Evolutionary conservation across 2,329 filamentous ascomycete species (phyloP).

Genomic region (Colletotrichum tropicicola): DNA sequence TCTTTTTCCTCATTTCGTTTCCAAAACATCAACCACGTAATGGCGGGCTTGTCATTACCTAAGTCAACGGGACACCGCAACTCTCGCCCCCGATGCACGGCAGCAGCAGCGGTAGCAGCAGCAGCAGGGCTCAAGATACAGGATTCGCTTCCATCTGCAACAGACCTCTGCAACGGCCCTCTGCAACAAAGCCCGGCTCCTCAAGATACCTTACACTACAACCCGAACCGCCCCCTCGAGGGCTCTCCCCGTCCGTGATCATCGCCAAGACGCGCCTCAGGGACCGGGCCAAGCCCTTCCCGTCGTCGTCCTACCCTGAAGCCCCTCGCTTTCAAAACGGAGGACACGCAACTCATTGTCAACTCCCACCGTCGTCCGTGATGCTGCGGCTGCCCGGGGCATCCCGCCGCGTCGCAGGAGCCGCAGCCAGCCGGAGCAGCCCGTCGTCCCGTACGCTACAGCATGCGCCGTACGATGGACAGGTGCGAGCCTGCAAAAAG

Average conservation of each 20-base stretch:
- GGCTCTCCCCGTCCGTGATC: not conserved
- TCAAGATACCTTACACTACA: no score
- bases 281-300: constrained; percentile 17
- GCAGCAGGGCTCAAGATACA: not conserved
- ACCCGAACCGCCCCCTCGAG: no score
- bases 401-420: not conserved
- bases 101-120: no score
- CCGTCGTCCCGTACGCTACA: not conserved
- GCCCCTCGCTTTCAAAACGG: constrained; percentile 20
- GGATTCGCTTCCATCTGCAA: no score
- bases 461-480: not conserved
- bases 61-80: constrained; percentile 12
- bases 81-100: no score
- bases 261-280: not conserved
- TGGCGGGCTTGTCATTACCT: constrained; percentile 7
- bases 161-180: no score
- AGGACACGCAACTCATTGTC: constrained; percentile 20
- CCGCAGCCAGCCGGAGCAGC: constrained; percentile 4
- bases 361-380: constrained; percentile 1
- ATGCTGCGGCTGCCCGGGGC: constrained; percentile 19
- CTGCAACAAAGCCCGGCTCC: no score
- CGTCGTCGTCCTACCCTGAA: constrained; percentile 1
- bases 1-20: no score
- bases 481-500: not conserved
- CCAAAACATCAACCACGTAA: constrained; percentile 11